Base-by-base conservation (phyloP, 331 rosid genomes). In the Rosa hybrid region DNA sequence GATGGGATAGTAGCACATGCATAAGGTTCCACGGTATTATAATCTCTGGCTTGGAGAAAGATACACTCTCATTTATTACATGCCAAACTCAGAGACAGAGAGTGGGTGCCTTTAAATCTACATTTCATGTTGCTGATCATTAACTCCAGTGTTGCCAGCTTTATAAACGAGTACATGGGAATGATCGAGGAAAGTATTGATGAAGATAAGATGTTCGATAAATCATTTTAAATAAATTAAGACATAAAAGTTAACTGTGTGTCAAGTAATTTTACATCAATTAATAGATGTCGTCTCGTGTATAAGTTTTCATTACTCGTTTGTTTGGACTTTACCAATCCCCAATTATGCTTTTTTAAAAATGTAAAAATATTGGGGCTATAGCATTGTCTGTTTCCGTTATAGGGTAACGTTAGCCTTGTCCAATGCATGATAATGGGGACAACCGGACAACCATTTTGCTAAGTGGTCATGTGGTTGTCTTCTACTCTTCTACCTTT, bases 1-100 rank as follows among this genome's bases (percentile, higher is more conserved):
- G 73, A 80, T 41, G 83, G 76, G 78, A 57, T 51, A n/a, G 73
- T 21, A 46, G 78, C 85, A 85, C 81, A 78, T 78, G 72, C 23
- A 78, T 57, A 42, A 30, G 74, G 85, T 59, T 85, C 72, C 79
- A 48, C 53, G 65, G 68, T 51, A 14, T 70, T 18, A 51, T 44
- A 5, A 44, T 65, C 71, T 64, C 69, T 60, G 56, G 62, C 23
- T 51, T 25, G 59, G 54, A 23, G 44, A 46, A 50, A 59, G 59
- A 34, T 63, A 53, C 56, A 41, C 50, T 27, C 27, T 69, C 25
- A 53, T 76, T 80, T 53, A 71, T 76, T 80, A 51, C 77, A 39
- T 20, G 23, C 78, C 62, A 54, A 18, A 41, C 76, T 10, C 50
- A 51, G 54, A 51, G 23, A 77, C 71, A 12, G 12, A 30, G 45